phyloP scores from a whole-genome alignment of 371 early-diverging fungal genomes.

The Mucor lusitanicus region DNA sequence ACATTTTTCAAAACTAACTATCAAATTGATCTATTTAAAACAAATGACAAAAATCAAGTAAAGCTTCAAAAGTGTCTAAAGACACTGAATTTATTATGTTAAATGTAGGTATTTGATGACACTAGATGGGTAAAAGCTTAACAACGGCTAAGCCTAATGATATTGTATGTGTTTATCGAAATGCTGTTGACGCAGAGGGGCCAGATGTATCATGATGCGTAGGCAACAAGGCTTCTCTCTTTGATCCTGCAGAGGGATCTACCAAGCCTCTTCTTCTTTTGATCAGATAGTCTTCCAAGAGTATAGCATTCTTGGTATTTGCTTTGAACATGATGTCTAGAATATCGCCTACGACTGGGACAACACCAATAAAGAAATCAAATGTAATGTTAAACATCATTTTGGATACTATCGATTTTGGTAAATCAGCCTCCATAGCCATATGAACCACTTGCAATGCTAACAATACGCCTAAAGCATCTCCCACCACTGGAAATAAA shows the following conservation, averaged over 20 bases:
- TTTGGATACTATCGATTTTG: slow-evolving; percentile 30
- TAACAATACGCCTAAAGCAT: slow-evolving; percentile 39
- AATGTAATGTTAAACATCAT: slow-evolving; percentile 51
- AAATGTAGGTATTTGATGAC: too few species aligned
- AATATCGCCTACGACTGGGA: slow-evolving; percentile 51
- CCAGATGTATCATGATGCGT: neutral
- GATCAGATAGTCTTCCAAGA: slow-evolving; percentile 42
- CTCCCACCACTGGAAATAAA: slow-evolving; percentile 52
- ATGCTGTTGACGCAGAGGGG: neutral
- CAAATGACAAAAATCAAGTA: too few species aligned
- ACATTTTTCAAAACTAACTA: too few species aligned
- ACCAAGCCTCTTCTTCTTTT: slow-evolving; percentile 15
- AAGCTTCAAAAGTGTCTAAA: too few species aligned
- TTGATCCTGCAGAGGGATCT: slow-evolving; percentile 40
- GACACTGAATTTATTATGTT: too few species aligned
- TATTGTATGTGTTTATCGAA: neutral
- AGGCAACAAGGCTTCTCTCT: neutral
- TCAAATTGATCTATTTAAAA: too few species aligned
- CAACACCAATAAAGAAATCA: slow-evolving; percentile 51
- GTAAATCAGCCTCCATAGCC: slow-evolving; percentile 41
- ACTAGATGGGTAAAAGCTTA: too few species aligned
- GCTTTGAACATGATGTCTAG: slow-evolving; percentile 52
- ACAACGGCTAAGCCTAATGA: too few species aligned
- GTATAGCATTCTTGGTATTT: slow-evolving; percentile 49
- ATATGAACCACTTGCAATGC: slow-evolving; percentile 41